Evolutionary conservation across 768 basidiomycete genomes (phyloP), one percentile per base, ranked within the genome.

Genomic region (Kwoniella botswanensis): DNA sequence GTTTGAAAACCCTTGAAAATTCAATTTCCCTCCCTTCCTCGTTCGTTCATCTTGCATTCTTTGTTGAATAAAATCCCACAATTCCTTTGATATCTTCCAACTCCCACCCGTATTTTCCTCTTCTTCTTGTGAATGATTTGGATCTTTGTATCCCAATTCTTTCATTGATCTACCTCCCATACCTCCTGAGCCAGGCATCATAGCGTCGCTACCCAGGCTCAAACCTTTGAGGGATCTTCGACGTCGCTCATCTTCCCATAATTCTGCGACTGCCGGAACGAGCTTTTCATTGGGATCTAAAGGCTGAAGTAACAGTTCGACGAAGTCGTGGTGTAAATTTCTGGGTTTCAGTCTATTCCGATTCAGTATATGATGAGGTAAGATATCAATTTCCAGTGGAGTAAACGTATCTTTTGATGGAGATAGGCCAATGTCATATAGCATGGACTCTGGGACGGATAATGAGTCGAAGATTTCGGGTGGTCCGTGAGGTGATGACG

Each of bases 171-270:
- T 46, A 9, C 74, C 78, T 29, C 76, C 79, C 70, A 72, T 76
- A 7, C 87, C 86, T 71, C 88, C 90, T 76, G 87, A 87, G 80
- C 91, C 90, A 43, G 88, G 83, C 15, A 93, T 92, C 67, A 93
- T 86, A 54, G 88, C 88, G 13, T 92, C 91, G 18, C 91, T 76
- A 13, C 67, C 88, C 5, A 93, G 89, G 70, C 88, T 79, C 43
- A 94, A 86, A 1, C 93, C 93, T 43, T 87, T 88, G 3, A 86
- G 86, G 26, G 83, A 82, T 21, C 95, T 87, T 10, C 94, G 88
- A 12, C 86, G 86, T n/a, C 92, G 88, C 84, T 99, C 96, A 76
- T 98, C 94, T 62, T 95, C 93, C 96, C 96, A 99, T 2, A 98
- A 86, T 84, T 98, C 96, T 72, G 92, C 90, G 57, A 98, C 92